phyloP scores from a whole-genome alignment of 2,329 filamentous ascomycete genomes.

The Magnaporthiopsis rhizophila region DNA sequence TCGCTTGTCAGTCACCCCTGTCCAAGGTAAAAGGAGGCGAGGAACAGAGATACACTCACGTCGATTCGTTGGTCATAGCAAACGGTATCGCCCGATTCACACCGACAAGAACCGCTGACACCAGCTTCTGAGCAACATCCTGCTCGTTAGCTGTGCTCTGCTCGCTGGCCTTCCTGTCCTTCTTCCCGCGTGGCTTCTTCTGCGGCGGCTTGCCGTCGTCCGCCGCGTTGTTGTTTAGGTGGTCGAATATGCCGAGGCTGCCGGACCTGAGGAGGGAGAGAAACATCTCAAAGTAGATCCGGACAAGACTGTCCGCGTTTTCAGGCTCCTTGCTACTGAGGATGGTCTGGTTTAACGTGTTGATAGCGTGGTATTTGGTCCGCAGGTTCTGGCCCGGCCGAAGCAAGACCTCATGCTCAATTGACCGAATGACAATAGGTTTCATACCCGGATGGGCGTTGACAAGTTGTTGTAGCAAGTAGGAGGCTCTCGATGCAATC shows the following conservation, averaged over 20 bases:
- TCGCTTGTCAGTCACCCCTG: constrained; percentile 11
- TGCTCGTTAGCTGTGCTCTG: constrained; percentile 38
- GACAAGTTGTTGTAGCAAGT: constrained; percentile 85
- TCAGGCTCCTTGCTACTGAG: constrained; percentile 75
- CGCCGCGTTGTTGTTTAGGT: constrained; percentile 20
- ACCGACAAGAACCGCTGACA: constrained; percentile 84
- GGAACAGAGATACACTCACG: constrained; percentile 36
- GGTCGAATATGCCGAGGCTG: constrained; percentile 32
- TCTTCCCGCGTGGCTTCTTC: constrained; percentile 13
- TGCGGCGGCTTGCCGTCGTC: constrained; percentile 14
- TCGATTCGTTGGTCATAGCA: constrained; percentile 68
- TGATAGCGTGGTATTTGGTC: constrained; percentile 91
- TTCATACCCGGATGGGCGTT: constrained; percentile 92
- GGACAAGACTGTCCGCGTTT: constrained; percentile 71
- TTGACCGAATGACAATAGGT: constrained; percentile 69
- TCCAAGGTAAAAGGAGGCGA: not conserved
- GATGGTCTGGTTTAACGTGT: constrained; percentile 95
- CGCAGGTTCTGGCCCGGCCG: constrained; percentile 79
- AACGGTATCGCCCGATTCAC: constrained; percentile 96
- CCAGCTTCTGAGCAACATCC: constrained; percentile 81
- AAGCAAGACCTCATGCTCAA: constrained; percentile 84
- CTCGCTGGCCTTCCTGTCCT: constrained; percentile 22
- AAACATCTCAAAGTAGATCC: constrained; percentile 90
- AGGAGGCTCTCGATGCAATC: constrained; percentile 87
- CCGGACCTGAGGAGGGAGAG: constrained; percentile 66